phyloP scores from a whole-genome alignment of 2,329 filamentous ascomycete genomes.

The Pseudohalonectria lignicola region DNA sequence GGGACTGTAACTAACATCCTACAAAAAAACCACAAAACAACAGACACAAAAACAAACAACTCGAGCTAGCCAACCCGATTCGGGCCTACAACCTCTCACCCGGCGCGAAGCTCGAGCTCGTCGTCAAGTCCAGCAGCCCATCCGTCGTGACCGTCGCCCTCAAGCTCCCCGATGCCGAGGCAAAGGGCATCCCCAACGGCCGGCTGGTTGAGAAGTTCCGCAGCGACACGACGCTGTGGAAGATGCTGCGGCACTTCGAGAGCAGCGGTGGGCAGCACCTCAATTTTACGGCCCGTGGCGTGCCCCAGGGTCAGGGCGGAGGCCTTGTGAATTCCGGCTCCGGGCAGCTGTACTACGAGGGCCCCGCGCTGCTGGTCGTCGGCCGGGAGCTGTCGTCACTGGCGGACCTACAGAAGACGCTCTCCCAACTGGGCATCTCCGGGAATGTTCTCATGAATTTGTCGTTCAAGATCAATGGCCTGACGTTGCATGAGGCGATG shows the following conservation, averaged over 20 bases:
- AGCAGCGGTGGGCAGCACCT: constrained; percentile 30
- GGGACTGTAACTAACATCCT: no score
- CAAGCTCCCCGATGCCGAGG: constrained; percentile 67
- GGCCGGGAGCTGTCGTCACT: constrained; percentile 69
- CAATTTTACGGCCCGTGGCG: constrained; percentile 76
- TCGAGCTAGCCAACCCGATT: constrained; percentile 79
- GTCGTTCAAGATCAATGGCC: constrained; percentile 63
- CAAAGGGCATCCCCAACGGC: constrained; percentile 44
- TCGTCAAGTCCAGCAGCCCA: constrained; percentile 75
- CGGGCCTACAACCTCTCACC: constrained; percentile 71
- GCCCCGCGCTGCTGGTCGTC: constrained; percentile 74
- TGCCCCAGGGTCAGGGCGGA: constrained; percentile 46
- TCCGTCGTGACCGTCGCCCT: constrained; percentile 82
- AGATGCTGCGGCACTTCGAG: constrained; percentile 83
- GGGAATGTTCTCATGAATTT: constrained; percentile 73
- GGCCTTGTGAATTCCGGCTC: no score
- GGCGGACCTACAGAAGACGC: constrained; percentile 74
- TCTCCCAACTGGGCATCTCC: constrained; percentile 75
- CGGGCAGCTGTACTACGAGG: constrained; percentile 80
- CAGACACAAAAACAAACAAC: constrained; percentile 70
- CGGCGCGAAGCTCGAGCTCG: constrained; percentile 86
- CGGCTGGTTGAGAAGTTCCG: constrained; percentile 77
- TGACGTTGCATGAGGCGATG: constrained; percentile 79
- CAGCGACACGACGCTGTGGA: constrained; percentile 81
- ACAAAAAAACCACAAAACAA: no score